phyloP scores from a whole-genome alignment of 2,329 filamentous ascomycete species.

The Trichoderma lentiforme region DNA sequence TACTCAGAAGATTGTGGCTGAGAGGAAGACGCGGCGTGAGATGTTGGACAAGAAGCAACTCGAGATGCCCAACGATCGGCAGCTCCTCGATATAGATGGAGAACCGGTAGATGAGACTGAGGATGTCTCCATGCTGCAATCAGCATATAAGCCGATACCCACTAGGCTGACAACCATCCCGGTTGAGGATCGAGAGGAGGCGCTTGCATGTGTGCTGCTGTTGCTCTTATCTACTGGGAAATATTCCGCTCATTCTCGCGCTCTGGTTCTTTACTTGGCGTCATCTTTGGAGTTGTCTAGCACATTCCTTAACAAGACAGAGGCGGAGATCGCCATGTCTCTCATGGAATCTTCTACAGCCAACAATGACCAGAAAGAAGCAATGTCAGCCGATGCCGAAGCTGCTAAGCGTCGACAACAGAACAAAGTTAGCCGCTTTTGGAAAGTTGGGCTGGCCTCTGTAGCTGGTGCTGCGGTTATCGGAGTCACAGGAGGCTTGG shows the following conservation, averaged over 20 bases:
- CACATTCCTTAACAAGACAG: conserved; percentile 61
- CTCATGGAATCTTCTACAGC: conserved; percentile 63
- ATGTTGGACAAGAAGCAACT: conserved; percentile 38
- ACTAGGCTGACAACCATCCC: conserved; percentile 56
- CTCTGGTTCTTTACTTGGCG: conserved; percentile 64
- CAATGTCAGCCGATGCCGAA: conserved; percentile 73
- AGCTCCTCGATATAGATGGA: conserved; percentile 42
- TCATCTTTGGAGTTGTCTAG: conserved; percentile 64
- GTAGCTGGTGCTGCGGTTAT: conserved; percentile 86
- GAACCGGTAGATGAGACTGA: conserved; percentile 33
- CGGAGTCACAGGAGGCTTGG: conserved; percentile 88
- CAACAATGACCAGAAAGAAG: conserved; percentile 37
- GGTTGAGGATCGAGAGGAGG: conserved; percentile 56
- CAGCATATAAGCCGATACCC: conserved; percentile 51
- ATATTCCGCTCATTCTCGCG: conserved; percentile 71
- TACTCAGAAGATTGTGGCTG: conserved; percentile 44
- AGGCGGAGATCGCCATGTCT: conserved; percentile 71
- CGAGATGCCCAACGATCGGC: conserved; percentile 35
- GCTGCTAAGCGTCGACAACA: conserved; percentile 69
- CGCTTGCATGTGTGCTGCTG: conserved; percentile 67
- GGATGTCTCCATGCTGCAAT: conserved; percentile 46
- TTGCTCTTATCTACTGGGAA: conserved; percentile 68
- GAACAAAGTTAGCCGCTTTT: conserved; percentile 67
- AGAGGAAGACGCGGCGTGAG: conserved; percentile 45
- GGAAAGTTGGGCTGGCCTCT: conserved; percentile 87